Evolutionary conservation across 2,329 filamentous ascomycete genomes (phyloP).

Genomic region (Incumbomyces lentus): DNA sequence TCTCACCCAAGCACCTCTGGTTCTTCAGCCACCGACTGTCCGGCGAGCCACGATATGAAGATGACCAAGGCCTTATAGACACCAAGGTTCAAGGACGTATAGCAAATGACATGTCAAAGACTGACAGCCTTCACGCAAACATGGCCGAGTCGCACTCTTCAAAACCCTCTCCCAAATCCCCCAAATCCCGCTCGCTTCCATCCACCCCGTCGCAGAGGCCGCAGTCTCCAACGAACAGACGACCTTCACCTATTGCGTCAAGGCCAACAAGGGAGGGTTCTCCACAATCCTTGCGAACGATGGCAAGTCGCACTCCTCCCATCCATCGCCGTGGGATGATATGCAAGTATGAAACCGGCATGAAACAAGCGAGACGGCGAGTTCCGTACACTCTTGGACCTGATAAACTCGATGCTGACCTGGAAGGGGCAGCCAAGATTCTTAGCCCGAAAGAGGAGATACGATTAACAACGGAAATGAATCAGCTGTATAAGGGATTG

Average conservation of each 20-base stretch:
- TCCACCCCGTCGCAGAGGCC: slow-evolving; percentile 87
- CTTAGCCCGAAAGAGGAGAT: slow-evolving; percentile 63
- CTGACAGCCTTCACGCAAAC: background rate
- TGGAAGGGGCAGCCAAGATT: slow-evolving; percentile 58
- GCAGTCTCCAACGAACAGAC: slow-evolving; percentile 69
- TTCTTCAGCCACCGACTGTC: background rate
- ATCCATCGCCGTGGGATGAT: slow-evolving; percentile 56
- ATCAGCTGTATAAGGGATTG: slow-evolving; percentile 73
- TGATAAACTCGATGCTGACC: slow-evolving; percentile 57
- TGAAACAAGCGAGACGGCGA: slow-evolving; percentile 68
- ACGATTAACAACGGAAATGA: slow-evolving; percentile 71
- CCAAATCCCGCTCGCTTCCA: slow-evolving; percentile 60
- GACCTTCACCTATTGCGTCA: slow-evolving; percentile 70
- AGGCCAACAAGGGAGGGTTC: slow-evolving; percentile 65
- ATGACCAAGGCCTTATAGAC: slow-evolving; percentile 5
- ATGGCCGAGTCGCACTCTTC: slow-evolving; percentile 25
- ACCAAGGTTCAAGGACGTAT: background rate
- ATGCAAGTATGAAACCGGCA: slow-evolving; percentile 83
- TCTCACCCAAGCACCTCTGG: no score
- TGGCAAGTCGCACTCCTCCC: slow-evolving; percentile 65
- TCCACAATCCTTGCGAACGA: slow-evolving; percentile 80
- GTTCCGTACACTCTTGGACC: slow-evolving; percentile 89
- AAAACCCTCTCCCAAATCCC: slow-evolving; percentile 36
- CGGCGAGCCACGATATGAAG: background rate
- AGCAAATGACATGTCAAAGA: background rate